phyloP scores from a whole-genome alignment of 306 rosid genomes.

The Rosa persica region DNA sequence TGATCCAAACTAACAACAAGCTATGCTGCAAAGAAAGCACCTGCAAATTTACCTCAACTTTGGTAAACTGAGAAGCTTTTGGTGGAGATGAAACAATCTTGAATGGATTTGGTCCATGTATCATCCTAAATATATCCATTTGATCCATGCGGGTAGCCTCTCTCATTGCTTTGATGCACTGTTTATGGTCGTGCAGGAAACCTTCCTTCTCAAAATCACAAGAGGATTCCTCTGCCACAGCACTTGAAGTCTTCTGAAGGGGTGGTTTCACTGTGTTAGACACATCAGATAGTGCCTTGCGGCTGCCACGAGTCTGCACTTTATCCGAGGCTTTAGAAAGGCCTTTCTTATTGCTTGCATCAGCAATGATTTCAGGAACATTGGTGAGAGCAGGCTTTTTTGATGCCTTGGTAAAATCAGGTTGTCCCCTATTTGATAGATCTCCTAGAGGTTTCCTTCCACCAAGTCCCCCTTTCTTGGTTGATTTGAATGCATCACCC shows the following conservation, averaged over 20 bases:
- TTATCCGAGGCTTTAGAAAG: slow-evolving; percentile 38
- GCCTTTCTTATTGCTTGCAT: slow-evolving; percentile 24
- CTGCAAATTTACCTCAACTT: slow-evolving; percentile 38
- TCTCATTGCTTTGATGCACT: slow-evolving; percentile 49
- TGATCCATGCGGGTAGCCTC: slow-evolving; percentile 26
- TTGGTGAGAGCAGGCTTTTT: slow-evolving; percentile 34
- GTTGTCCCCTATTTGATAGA: slow-evolving; percentile 46
- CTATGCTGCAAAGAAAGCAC: not conserved
- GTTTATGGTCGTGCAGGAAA: slow-evolving; percentile 46
- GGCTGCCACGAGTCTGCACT: slow-evolving; percentile 33
- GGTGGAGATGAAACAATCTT: not conserved
- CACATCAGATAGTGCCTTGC: slow-evolving; percentile 63
- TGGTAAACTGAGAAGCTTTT: slow-evolving; percentile 27
- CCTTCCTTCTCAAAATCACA: slow-evolving; percentile 48
- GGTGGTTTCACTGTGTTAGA: slow-evolving; percentile 51
- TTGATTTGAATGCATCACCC: slow-evolving; percentile 29
- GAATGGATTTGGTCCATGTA: slow-evolving; percentile 34
- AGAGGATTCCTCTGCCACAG: slow-evolving; percentile 29
- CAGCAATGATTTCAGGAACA: slow-evolving; percentile 16
- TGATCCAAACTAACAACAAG: not conserved
- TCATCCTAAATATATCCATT: slow-evolving; percentile 32
- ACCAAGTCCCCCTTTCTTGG: slow-evolving; percentile 46
- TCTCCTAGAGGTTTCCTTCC: slow-evolving; percentile 74
- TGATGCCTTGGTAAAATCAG: slow-evolving; percentile 29
- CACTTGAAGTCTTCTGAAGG: slow-evolving; percentile 29